phyloP scores from a whole-genome alignment of 192 early-diverging fungal genomes.

The Linderina pennispora region DNA sequence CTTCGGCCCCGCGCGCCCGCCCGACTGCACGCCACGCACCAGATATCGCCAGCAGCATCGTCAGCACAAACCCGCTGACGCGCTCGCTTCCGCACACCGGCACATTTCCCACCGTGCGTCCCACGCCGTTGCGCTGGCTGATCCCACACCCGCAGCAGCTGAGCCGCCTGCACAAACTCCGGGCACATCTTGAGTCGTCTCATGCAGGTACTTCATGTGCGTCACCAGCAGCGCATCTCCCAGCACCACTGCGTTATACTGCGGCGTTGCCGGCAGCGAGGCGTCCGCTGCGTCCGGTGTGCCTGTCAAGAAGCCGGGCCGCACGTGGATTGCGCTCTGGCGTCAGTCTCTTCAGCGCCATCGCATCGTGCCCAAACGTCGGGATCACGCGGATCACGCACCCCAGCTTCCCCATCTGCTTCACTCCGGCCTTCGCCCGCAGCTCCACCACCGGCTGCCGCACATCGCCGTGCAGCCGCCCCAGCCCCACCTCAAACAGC shows the following conservation, averaged over 20 bases:
- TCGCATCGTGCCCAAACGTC: conserved; percentile 56
- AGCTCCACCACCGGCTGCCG: conserved; percentile 60
- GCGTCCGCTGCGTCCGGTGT: conserved; percentile 1
- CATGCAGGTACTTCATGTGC: conserved; percentile 74
- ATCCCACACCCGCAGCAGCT: conserved; percentile 85
- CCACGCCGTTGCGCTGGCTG: conserved; percentile 55
- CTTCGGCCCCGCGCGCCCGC: conserved; percentile 49
- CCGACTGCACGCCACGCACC: conserved; percentile 47
- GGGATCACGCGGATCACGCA: conserved; percentile 72
- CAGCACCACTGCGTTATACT: conserved; percentile 82
- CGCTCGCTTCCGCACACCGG: conserved; percentile 9
- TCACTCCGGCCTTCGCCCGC: conserved; percentile 29
- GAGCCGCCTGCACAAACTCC: conserved; percentile 73
- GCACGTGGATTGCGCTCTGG: conserved; percentile 80
- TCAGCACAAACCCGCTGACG: conserved; percentile 74
- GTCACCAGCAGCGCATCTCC: conserved; percentile 66
- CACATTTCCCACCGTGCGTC: conserved; percentile 16
- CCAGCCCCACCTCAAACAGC: conserved; percentile 48
- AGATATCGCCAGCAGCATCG: conserved; percentile 88
- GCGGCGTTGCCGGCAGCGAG: conserved; percentile 62
- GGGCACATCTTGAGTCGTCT: conserved; percentile 62
- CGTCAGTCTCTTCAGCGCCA: conserved; percentile 64
- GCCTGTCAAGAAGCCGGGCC: conserved; percentile 43
- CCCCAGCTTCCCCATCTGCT: conserved; percentile 7
- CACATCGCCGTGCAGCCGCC: conserved; percentile 52